Base-by-base conservation (phyloP, 2,329 filamentous ascomycete genomes). In the Xylaria sp. region DNA sequence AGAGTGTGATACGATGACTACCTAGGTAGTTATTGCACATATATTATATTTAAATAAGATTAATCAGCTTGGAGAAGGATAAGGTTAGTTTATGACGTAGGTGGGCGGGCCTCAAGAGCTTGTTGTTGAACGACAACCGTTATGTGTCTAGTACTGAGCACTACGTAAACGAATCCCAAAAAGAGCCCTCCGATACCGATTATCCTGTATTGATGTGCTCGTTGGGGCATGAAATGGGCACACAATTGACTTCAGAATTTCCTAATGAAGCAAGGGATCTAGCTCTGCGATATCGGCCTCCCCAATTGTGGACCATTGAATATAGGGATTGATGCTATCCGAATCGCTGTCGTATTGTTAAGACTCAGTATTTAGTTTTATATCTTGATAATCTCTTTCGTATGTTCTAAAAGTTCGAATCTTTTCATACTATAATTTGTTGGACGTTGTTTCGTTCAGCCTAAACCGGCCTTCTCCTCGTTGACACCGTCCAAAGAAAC, bases 271-370 rank as follows among this genome's bases (percentile, higher is more conserved):
- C 53, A 56, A 23, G 49, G 23, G 28, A 26, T 40, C 2, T 9
- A 10, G 28, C 44, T 23, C 53, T 69, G 57, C 66, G 66, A 66
- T 48, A 69, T 69, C 66, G 66, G 66, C 58, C n/a, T 33, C 33
- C 26, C 44, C 53, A 28, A 20, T 17, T 31, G 17, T 49, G 20
- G 40, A 46, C 20, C 26, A 13, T 31, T 31, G 2, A 23, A 36
- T n/a, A 59, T 54, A 28, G 11, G 6, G 26, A 20, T 54, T 15
- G 48, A 65, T 42, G 26, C 10, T 59, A 36, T 51, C 9, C 15
- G 28, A 46, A 42, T 48, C n/a, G 33, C 54, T 38, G 31, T n/a
- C 20, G 36, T 9, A 48, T 40, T 36, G 1, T 36, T n/a, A 15
- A 56, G 40, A 13, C 40, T 15, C 42, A 53, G 9, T 51, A 40